These are phyloP conservation scores for Botryotinia calthae DNA, from an alignment of 2,329 filamentous ascomycete genomes.

Conservation along the genomic window DNA sequence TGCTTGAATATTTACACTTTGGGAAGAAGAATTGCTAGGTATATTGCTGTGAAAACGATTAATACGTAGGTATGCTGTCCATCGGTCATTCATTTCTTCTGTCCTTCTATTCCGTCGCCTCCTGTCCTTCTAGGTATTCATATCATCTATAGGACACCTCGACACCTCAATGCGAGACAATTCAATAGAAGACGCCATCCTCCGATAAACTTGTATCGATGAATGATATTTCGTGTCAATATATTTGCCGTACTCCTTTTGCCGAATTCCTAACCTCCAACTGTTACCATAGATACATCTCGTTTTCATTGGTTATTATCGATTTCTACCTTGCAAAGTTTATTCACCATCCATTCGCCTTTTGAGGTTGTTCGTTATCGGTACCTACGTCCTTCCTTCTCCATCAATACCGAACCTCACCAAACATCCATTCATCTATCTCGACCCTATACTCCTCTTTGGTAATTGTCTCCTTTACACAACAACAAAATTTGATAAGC, in stretches of 20 bases:
- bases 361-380: slow-evolving; percentile 4
- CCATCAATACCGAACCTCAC: neutral
- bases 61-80: neutral
- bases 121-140: neutral
- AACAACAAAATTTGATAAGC: neutral
- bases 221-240: neutral
- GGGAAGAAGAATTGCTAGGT: neutral
- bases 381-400: neutral
- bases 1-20: neutral
- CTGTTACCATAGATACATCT: neutral
- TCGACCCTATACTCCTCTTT: neutral
- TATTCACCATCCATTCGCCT: neutral
- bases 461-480: neutral
- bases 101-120: neutral
- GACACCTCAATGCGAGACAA: neutral
- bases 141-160: neutral
- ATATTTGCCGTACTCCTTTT: too few relatives aligned
- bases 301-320: neutral
- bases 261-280: neutral
- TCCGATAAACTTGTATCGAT: neutral
- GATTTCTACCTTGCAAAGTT: neutral
- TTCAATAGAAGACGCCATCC: neutral
- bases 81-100: neutral
- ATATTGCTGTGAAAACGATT: neutral
- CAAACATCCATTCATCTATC: neutral